Percentiles rank a stretch among this genome's conserved stretches.
phyloP scores from a whole-genome alignment of 2,329 filamentous ascomycete species.

The Scopulariopsis brevicaulis region DNA sequence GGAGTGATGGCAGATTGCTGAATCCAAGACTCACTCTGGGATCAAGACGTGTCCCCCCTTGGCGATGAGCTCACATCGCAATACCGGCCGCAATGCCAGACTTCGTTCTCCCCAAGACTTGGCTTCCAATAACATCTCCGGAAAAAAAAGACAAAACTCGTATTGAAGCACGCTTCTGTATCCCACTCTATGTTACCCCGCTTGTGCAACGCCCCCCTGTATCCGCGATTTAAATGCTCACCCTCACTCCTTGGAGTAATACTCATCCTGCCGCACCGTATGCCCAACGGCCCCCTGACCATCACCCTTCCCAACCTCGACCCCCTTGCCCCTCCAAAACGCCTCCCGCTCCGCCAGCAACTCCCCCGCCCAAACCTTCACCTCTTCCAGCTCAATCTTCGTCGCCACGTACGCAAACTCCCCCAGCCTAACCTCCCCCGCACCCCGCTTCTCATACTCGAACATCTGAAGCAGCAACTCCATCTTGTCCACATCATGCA shows the following conservation, averaged over 20 bases:
- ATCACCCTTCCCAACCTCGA: background rate
- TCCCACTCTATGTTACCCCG: background rate
- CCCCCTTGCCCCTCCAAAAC: slow-evolving; percentile 49
- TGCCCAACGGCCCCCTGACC: slow-evolving; percentile 22
- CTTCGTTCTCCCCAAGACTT: too few relatives aligned
- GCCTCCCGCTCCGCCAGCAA: slow-evolving; percentile 64
- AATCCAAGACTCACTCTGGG: too few relatives aligned
- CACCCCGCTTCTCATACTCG: slow-evolving; percentile 74
- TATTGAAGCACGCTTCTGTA: too few relatives aligned
- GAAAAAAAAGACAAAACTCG: too few relatives aligned
- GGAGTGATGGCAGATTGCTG: background rate
- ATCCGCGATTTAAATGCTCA: background rate
- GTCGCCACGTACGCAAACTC: slow-evolving; percentile 77
- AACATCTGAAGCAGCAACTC: slow-evolving; percentile 92
- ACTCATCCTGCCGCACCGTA: slow-evolving; percentile 32
- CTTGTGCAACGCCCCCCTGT: background rate
- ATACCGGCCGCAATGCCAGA: too few relatives aligned
- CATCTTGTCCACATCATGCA: slow-evolving; percentile 96
- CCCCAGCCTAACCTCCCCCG: slow-evolving; percentile 60
- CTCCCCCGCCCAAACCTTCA: slow-evolving; percentile 67
- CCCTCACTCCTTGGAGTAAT: slow-evolving; percentile 18
- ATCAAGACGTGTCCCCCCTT: too few relatives aligned
- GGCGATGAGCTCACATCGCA: too few relatives aligned
- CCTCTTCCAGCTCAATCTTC: slow-evolving; percentile 64
- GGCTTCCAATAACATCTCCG: too few relatives aligned